Evolutionary conservation across 257 asterid species (phyloP), one percentile per base, ranked within the genome.

Genomic region (Eustoma russellianum): DNA sequence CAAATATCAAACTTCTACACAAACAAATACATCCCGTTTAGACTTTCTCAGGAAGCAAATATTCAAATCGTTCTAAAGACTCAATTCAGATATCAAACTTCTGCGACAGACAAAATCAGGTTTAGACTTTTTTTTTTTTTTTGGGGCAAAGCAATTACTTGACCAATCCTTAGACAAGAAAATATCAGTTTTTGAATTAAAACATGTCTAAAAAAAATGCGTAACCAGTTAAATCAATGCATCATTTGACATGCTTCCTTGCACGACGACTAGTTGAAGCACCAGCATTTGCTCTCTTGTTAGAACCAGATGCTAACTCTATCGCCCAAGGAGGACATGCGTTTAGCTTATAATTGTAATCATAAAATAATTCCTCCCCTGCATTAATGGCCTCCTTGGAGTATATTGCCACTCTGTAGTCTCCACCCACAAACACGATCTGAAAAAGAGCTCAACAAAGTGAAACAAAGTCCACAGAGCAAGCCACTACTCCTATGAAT

Each of bases 341-440:
- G 46, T 85, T 93, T 0, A 90, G 55, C 66, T 78, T 91, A 33
- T 92, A 92, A 6, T 85, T 82, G 46, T 92, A 92, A 61, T 85
- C 99, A 30, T 88, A 88, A 47, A 92, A 85, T 59, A 92, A 70
- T 69, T 92, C 95, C 70, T 88, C 97, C 34, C 97, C 97, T 11
- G 93, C 82, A 51, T 55, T 40, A 54, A 92, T 83, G 51, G 82
- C 68, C 66, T 88, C 95, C 61, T 79, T 92, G 41, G 95, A 86
- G 66, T 77, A 92, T 70, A 92, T 92, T 15, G 86, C 95, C 12
- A 92, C 95, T 69, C 91, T 71, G 74, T 83, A 93, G 70, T 91
- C 94, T 61, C 94, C 99, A 55, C 79, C 97, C 62, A 75, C 95
- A 94, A 81, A 80, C 17, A 88, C 70, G 17, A 92, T 97, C 95